Evolutionary conservation across 305 asterid species (phyloP).

Genomic region (Fraxinus greggii): DNA sequence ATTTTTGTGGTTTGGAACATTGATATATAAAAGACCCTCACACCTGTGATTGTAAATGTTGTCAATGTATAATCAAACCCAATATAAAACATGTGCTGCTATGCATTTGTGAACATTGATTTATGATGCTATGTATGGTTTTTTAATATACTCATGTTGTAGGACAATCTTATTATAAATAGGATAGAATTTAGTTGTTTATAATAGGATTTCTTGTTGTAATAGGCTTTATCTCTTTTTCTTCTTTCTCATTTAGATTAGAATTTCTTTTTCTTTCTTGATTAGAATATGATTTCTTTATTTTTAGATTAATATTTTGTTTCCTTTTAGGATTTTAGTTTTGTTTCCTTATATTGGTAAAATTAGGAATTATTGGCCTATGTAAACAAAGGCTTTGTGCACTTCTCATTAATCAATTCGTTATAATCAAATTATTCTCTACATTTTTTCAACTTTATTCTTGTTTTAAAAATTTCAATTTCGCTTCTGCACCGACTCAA

Average conservation of each 20-base stretch:
- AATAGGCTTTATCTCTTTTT: not conserved
- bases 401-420: not conserved
- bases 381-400: not conserved
- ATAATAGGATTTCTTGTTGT: not conserved
- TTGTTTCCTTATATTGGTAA: not conserved
- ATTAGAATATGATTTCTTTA: not conserved
- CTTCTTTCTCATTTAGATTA: not conserved
- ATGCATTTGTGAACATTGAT: not conserved
- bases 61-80: not conserved
- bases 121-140: not conserved
- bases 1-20: not conserved
- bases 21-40: not conserved
- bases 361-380: not conserved
- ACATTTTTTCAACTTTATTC: not conserved
- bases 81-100: not conserved
- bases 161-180: not conserved
- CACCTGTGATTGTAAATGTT: not conserved
- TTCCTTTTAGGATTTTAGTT: not conserved
- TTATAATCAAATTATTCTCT: not conserved
- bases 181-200: not conserved
- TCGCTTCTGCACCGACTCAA: not conserved
- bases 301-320: not conserved
- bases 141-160: not conserved
- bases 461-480: not conserved
- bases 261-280: not conserved